phyloP scores from a whole-genome alignment of 352 stramenopile genomes.

The Phytopythium boreale region DNA sequence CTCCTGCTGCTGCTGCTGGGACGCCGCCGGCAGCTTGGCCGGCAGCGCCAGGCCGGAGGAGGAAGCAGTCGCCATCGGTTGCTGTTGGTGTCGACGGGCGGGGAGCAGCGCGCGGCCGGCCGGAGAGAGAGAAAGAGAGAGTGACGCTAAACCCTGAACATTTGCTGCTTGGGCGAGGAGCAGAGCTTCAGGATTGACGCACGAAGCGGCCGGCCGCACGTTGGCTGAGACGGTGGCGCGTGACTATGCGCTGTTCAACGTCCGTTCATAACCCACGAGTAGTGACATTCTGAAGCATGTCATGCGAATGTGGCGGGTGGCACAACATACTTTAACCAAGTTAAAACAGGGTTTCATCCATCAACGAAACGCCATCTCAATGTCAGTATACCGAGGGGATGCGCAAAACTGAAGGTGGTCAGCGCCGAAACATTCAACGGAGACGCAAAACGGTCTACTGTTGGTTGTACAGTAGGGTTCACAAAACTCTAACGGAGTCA shows the following conservation, averaged over 20 bases:
- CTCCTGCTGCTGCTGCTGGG: constrained; percentile 32
- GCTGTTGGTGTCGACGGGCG: background rate
- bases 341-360: background rate
- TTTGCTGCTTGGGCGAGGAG: background rate
- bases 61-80: background rate
- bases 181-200: background rate
- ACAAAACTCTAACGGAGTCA: too few relatives aligned
- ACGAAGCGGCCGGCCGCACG: too few relatives aligned
- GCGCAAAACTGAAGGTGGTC: background rate
- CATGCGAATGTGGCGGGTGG: too few relatives aligned
- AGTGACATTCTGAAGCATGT: background rate
- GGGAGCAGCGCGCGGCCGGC: too few relatives aligned
- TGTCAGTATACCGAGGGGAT: background rate
- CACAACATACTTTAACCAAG: too few relatives aligned
- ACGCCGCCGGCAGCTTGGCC: constrained; percentile 8
- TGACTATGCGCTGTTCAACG: constrained; percentile 1
- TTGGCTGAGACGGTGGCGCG: constrained; percentile 1
- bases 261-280: background rate
- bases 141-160: background rate
- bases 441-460: background rate
- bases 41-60: constrained; percentile 8
- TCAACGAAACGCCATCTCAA: too few relatives aligned
- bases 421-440: constrained; percentile 8
- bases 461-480: too few relatives aligned
- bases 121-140: constrained; percentile 2